Evolutionary conservation across 345 rosid genomes (phyloP), one percentile per base, ranked within the genome.

Genomic region (Citrus hindsii): DNA sequence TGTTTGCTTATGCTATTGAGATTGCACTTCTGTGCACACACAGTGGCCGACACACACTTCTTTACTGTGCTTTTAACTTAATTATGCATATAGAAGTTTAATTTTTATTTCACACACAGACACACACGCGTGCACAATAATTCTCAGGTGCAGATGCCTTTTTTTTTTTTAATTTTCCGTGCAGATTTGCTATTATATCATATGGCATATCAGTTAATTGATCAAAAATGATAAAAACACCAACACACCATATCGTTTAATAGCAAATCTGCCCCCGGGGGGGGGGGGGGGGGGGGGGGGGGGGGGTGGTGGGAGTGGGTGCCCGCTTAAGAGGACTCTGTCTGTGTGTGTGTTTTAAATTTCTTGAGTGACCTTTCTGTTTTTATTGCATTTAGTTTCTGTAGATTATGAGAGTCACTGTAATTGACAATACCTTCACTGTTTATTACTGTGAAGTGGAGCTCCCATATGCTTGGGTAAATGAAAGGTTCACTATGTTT

Each of bases 361-460:
- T 58, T 61, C 37, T 60, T n/a, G 35, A 27, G 72, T 38, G 30
- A 64, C 60, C 30, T 56, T 76, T 81, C 24, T 65, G 61, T 68
- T 69, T 71, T 61, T 40, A 61, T 67, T 76, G 40, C 40, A 38
- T 66, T 63, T 75, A 42, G 24, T 24, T 28, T 18, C 30, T 40
- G 59, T 63, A 46, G 70, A 19, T 1, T 19, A 18, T 28, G 22
- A 33, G 21, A 14, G 7, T 16, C 58, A 18, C 1, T 38, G 25
- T 38, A 25, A 59, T 25, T 60, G 16, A 24, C 22, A 62, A 38
- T 24, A 19, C n/a, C 5, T 16, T 37, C 27, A 25, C 7, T 60
- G 24, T 61, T 58, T 16, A 3, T 14, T 40, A 60, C 27, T 25
- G n/a, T 25, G 67, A 16, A 74, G 56, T 58, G 25, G 67, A 27